Evolutionary conservation across 257 asterid species (phyloP), one percentile per base, ranked within the genome.

Genomic region (Petunia secreta): DNA sequence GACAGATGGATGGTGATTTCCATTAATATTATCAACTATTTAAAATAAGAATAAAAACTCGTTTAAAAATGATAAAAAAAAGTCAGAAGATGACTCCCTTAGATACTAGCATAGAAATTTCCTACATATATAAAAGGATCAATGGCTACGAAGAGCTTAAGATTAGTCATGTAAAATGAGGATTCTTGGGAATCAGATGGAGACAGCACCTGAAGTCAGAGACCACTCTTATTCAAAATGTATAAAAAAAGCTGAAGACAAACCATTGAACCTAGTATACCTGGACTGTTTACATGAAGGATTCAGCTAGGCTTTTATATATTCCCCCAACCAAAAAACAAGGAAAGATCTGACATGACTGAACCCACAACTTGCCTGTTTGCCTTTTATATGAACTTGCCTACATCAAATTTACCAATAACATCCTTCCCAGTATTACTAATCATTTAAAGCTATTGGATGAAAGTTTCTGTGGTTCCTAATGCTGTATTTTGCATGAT

Each of bases 101-200:
- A 43, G 39, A 16, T n/a, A 68, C 57, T 68, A 16, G 75, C 57
- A 44, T 68, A 68, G n/a, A 68, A 40, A 68, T 68, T 36, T 25
- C 1, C 57, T 68, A 44, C 15, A 68, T 43, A 8, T 15, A 16
- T 43, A 68, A 67, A 15, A 67, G 54, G 15, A 67, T n/a, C 25
- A 66, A n/a, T 8, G 3, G 39, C 43, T 15, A 54, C 55, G 15
- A 67, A 67, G 8, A n/a, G 39, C 75, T 43, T 67, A 67, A 67
- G 39, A n/a, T 41, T 41, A n/a, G 25, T 41, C 39, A 11, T 34
- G 38, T 10, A 67, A 55, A 43, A 67, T 8, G 75, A 67, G 8
- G 39, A 37, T 58, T 16, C 37, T 67, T 67, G 55, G 52, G 75
- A n/a, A 67, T 25, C 54, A 66, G 36, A 55, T 11, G 0, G n/a